These are phyloP conservation scores for Cinnamomum chago DNA, from an alignment of 164 flowering plant genomes.

Conservation along the genomic window DNA sequence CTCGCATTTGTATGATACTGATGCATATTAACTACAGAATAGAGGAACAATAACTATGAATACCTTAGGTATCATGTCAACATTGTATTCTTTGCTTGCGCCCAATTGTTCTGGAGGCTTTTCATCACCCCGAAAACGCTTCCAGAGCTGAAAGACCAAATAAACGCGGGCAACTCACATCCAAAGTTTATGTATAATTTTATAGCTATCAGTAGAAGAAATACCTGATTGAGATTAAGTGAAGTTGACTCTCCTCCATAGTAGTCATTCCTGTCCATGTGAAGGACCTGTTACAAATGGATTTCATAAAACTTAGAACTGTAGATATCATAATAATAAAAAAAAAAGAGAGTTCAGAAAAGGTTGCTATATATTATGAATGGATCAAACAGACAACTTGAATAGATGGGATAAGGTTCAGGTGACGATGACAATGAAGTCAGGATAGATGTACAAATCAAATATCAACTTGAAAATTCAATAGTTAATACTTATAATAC, in stretches of 20 bases:
- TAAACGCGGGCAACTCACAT: neutral
- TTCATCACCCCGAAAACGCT: constrained; percentile 69
- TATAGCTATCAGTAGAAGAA: neutral
- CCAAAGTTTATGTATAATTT: neutral
- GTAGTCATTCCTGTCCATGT: constrained; percentile 89
- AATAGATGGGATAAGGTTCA: neutral
- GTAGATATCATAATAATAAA: neutral
- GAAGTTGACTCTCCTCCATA: constrained; percentile 92
- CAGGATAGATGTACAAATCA: neutral
- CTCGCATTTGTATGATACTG: too few species aligned
- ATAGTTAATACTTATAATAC: neutral
- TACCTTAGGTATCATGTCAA: constrained; percentile 98
- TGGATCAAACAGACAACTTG: too few species aligned
- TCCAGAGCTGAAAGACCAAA: constrained; percentile 61
- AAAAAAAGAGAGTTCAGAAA: too few species aligned
- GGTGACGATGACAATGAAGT: neutral
- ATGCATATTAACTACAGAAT: too few species aligned
- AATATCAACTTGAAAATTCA: neutral
- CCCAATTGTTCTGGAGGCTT: constrained; percentile 70
- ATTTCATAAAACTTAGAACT: neutral
- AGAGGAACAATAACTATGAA: neutral
- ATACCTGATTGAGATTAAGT: constrained; percentile 73
- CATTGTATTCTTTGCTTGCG: constrained; percentile 82
- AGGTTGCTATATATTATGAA: neutral
- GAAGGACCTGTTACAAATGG: constrained; percentile 60